Conservation (phyloP, 805 yeast species). For the Cyberlindnera euphorbiiphila region DNA sequence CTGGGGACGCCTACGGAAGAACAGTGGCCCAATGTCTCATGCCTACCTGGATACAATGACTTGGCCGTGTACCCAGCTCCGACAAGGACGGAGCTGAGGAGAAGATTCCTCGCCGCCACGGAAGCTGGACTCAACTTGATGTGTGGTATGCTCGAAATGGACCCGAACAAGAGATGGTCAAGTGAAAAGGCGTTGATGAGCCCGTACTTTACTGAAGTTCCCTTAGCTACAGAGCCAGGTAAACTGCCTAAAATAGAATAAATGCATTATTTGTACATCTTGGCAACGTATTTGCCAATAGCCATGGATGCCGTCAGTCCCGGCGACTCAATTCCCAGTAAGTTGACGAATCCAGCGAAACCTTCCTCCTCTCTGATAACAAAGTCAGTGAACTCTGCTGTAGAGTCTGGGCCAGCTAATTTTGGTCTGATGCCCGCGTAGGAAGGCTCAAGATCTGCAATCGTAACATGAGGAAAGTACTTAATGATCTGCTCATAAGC, state of each 20-base stretch:
- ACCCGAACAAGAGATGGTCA: constrained; percentile 70
- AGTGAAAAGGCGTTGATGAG: constrained; percentile 61
- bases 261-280: constrained; percentile 15
- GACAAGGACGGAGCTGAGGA: constrained; percentile 70
- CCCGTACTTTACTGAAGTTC: constrained; percentile 67
- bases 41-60: constrained; percentile 72
- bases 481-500: constrained; percentile 57
- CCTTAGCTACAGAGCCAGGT: constrained; percentile 66
- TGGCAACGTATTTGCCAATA: constrained; percentile 67
- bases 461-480: constrained; percentile 60
- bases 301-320: constrained; percentile 84
- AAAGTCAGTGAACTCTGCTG: constrained; percentile 61
- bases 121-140: constrained; percentile 76
- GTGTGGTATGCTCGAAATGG: constrained; percentile 66
- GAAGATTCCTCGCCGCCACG: constrained; percentile 86
- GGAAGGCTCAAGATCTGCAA: constrained; percentile 53
- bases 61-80: constrained; percentile 80
- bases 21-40: constrained; percentile 86
- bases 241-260: constrained; percentile 48
- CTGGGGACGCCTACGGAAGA: constrained; percentile 93
- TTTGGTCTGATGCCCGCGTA: constrained; percentile 88
- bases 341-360: constrained; percentile 72
- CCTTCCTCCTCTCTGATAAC: constrained; percentile 66
- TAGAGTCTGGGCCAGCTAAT: constrained; percentile 41
- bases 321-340: constrained; percentile 86